These are phyloP conservation scores for Saccharomyces jurei DNA, from an alignment of 805 yeast species.

Conservation along the genomic window DNA sequence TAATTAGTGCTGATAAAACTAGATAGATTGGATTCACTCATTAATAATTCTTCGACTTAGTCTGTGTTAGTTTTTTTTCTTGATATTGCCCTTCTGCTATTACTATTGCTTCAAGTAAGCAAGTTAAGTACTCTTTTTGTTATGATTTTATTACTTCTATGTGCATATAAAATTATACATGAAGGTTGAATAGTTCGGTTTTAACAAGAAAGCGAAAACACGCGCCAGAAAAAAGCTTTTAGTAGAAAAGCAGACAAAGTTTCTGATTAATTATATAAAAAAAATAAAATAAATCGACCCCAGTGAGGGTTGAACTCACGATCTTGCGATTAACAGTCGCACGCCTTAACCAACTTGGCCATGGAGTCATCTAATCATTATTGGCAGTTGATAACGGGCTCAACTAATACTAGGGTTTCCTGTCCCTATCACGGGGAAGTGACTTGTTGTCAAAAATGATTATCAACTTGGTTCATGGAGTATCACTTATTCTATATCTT, in stretches of 20 bases:
- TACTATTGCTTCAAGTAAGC: not conserved
- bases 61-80: not conserved
- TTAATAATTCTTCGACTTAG: not conserved
- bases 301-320: slow-evolving; percentile 56
- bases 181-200: not conserved
- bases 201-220: not conserved
- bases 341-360: slow-evolving; percentile 59
- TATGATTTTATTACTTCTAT: not conserved
- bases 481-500: too few relatives aligned
- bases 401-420: too few relatives aligned
- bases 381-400: too few relatives aligned
- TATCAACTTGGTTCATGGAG: too few relatives aligned
- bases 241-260: too few relatives aligned
- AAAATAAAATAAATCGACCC: slow-evolving; percentile 41
- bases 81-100: not conserved
- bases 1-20: slow-evolving; percentile 11
- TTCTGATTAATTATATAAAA: not conserved
- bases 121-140: not conserved
- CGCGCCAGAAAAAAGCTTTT: not conserved
- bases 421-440: too few relatives aligned
- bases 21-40: slow-evolving; percentile 10
- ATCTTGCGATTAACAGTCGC: slow-evolving; percentile 60
- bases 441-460: too few relatives aligned
- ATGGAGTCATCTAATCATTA: slow-evolving; percentile 36
- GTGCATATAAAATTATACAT: not conserved